Conservation (phyloP, 768 basidiomycete species). For the Sporobolomyces roseus region DNA sequence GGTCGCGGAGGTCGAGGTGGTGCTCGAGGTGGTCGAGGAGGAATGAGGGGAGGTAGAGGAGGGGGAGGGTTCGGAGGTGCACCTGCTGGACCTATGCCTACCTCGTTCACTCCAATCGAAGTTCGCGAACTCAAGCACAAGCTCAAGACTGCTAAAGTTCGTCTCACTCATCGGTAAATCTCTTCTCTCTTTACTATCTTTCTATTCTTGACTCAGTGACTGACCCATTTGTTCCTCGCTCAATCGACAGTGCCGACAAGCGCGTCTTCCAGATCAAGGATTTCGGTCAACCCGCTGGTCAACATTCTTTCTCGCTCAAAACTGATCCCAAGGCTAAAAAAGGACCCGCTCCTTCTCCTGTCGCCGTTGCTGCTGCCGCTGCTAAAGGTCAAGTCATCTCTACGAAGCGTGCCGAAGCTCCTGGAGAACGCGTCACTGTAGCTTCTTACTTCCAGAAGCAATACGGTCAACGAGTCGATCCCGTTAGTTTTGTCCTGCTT, state of each 20-base stretch:
- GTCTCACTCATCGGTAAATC: constrained; percentile 28
- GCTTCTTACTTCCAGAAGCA: constrained; percentile 24
- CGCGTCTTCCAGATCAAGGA: constrained; percentile 25
- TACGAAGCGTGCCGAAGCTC: not conserved
- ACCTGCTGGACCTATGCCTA: not conserved
- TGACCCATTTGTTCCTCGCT: not conserved
- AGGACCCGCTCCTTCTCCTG: constrained; percentile 12
- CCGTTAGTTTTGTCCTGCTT: not conserved
- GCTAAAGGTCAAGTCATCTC: constrained; percentile 11
- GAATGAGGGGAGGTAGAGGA: not conserved
- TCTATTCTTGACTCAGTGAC: not conserved
- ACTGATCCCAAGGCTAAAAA: constrained; percentile 1
- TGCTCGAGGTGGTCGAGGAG: not conserved
- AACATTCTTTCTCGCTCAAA: constrained; percentile 13
- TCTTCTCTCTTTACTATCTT: not conserved
- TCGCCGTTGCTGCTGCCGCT: constrained; percentile 23
- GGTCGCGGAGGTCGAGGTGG: not conserved
- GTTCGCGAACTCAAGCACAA: constrained; percentile 20
- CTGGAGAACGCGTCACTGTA: constrained; percentile 11
- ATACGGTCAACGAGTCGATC: constrained; percentile 21
- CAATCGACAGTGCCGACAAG: constrained; percentile 9
- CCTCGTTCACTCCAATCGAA: constrained; percentile 8
- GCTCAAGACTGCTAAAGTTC: constrained; percentile 26
- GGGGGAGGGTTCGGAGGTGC: constrained; percentile 7
- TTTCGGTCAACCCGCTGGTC: constrained; percentile 29